Base-by-base conservation (phyloP, 768 basidiomycete genomes). In the Sarcomyxa edulis region DNA sequence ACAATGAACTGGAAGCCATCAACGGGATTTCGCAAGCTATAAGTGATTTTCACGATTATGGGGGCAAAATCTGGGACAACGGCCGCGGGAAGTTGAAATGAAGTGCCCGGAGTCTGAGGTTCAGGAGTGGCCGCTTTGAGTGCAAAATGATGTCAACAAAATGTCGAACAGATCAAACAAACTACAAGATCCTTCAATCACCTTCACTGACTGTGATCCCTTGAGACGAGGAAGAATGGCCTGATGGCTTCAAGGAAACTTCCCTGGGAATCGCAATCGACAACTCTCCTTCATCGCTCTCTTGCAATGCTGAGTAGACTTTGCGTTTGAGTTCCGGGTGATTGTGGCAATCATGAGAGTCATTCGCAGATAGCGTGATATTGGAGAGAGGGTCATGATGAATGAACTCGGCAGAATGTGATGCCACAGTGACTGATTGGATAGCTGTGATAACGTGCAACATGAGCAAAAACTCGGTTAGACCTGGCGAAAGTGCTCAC, bases 271-370 rank as follows among this genome's bases (percentile, higher is more conserved):
- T 79, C 8, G 82, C 76, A 50, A 99, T 90, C 5, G 91, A 90
- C 22, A 99, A 58, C 60, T 98, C 96, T 42, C 95, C 96, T 57
- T 97, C 92, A 48, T 95, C 92, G 29, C 81, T 76, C 53, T 98
- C 96, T 44, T 90, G 78, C 36, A 93, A 69, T 0, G 95, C 90
- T 0, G 90, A 78, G 65, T 93, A 98, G 27, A 96, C 60, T 63
- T 83, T 85, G 42, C 96, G 75, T 69, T 96, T 98, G 43, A 94
- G 69, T 55, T 96, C 96, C 5, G 92, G 89, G 62, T 95, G 92
- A 39, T 78, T 74, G 52, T 93, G 89, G 42, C 86, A 82, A 56
- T 96, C 90, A 48, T 75, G 72, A 8, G 78, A 69, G 47, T 82
- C 80, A 18, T 56, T 55, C 11, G 62, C 52, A 1, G 57, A 48